Base-by-base conservation (phyloP, 495 filamentous ascomycete species). In the Aspergillus campestris region DNA sequence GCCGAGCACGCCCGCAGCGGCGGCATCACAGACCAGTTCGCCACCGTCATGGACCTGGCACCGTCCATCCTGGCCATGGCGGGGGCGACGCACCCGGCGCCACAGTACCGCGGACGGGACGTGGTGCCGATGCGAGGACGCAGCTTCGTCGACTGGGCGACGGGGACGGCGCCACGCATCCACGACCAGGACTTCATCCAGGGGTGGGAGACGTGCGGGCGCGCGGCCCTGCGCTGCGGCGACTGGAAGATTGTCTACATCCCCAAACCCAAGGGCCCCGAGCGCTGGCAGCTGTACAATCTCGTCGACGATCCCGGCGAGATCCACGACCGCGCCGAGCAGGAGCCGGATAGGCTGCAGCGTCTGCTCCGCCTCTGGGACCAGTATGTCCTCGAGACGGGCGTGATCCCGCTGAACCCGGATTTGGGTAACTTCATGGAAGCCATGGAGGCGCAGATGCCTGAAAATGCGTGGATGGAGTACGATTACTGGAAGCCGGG, bases 401-500 rank as follows among this genome's bases (percentile, higher is more conserved):
- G 79, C 3, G 75, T 81, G 1, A 62, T 80, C 14, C 66, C 69
- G 24, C 47, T 72, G 29, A 61, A 62, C 30, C 67, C 66, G 8
- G 65, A 69, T 45, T 51, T 72, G 5, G 67, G 67, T 1, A 59
- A 61, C 2, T 72, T 72, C 38, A 15, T 82, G 14, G 75, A 74
- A 40, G 77, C 77, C 3, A 80, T 72, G 45, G 79, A 83, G 63
- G 75, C 73, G 36, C 79, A 83, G 69, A 83, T 83, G 79, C 70
- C 70, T 1, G 79, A 83, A 56, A 77, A 80, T 61, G 76, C 70
- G 5, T 83, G 79, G 79, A 83, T 83, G 67, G 78, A 82, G 67
- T 83, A 77, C 59, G 77, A 81, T 61, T 83, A 83, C 38, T 83
- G 79, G 78, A 79, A 81, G 47, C 67, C 73, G 24, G 79, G 79